Evolutionary conservation across 2,329 filamentous ascomycete genomes (phyloP), one percentile per base, ranked within the genome.

Genomic region (Knufia petricola): DNA sequence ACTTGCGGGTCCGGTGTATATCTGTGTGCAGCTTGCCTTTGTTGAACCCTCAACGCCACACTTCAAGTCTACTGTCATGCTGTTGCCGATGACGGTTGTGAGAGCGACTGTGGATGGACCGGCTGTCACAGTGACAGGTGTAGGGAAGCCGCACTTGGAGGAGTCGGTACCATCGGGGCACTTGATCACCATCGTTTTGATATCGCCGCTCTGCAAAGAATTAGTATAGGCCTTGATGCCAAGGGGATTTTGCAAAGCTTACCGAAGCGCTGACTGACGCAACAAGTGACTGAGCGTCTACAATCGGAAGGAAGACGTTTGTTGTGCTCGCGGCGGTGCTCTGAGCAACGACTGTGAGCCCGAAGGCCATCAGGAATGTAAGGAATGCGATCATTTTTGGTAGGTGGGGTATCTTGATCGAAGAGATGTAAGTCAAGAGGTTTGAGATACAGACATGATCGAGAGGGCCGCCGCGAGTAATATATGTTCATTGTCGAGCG

Each of bases 61-160:
- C 28, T 46, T 36, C 20, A 46, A 30, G 21, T 46, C 31, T 7
- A 46, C 43, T 28, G 50, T 51, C 38, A 57, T n/a, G 6, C 17
- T 47, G 21, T 32, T 31, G 7, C n/a, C 20, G 21, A 48, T 19
- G 4, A 34, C 26, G 4, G 45, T 41, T 4, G 44, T 24, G n/a
- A 52, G 53, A 20, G 38, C 40, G 21, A 55, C 48, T 3, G 53
- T 57, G 12, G 47, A 50, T 3, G 55, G 50, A 4, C 53, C 55
- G 15, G 51, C 52, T 2, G 55, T 57, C 4, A 55, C 47, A 13
- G 53, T 57, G n/a, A 54, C 39, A 13, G 49, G 49, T n/a, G 42
- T 48, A 23, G 39, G 40, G 12, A 54, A 50, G 20, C 50, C 53
- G 40, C 55, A 57, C 13, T 51, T 51, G 40, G 15, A 26, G 7